These are phyloP conservation scores for Patellifolia procumbens DNA, from an alignment of 179 eudicot species.

Conservation along the genomic window DNA sequence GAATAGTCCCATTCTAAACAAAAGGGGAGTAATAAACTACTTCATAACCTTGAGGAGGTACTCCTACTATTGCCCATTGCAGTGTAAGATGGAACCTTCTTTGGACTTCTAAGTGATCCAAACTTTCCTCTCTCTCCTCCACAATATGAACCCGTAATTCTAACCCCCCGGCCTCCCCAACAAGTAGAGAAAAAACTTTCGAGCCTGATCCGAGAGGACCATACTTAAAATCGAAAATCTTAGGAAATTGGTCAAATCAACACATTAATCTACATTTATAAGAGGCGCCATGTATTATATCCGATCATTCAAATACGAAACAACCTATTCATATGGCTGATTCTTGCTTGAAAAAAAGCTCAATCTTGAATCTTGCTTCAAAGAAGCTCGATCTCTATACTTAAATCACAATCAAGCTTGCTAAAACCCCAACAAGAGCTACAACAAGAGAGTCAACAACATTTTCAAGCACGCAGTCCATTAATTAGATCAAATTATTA, in stretches of 20 bases:
- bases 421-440: not conserved
- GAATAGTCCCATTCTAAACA: no score
- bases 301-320: not conserved
- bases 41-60: no score
- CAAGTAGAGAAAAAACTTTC: not conserved
- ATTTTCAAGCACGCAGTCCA: not conserved
- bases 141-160: not conserved
- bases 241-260: not conserved
- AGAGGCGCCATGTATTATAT: not conserved
- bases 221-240: not conserved
- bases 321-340: not conserved
- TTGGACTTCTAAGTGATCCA: no score
- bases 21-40: no score
- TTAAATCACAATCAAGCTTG: not conserved
- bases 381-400: not conserved
- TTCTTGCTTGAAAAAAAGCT: not conserved
- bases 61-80: no score
- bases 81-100: no score
- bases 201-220: not conserved
- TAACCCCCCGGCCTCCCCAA: not conserved
- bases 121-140: no score
- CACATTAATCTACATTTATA: no score
- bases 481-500: constrained; percentile 10
- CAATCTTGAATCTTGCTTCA: not conserved
- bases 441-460: not conserved